Evolutionary conservation across 2,329 filamentous ascomycete species (phyloP), one percentile per base, ranked within the genome.

Genomic region (Diaporthe ampelina): DNA sequence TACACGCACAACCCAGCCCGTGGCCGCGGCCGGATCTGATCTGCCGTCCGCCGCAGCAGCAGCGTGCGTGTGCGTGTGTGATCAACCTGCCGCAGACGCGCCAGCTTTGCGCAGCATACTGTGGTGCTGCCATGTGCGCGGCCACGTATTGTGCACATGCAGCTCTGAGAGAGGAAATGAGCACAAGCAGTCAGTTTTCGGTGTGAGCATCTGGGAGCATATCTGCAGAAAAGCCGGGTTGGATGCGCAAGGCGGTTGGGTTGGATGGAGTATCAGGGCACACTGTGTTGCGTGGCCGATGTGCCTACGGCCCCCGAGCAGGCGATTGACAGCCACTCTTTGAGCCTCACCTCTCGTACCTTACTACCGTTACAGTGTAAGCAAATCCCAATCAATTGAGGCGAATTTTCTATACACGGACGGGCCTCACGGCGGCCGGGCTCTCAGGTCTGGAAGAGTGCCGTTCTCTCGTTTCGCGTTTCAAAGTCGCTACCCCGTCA

Each of bases 391-490:
- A 52, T 32, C 15, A 24, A 4, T 26, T 26, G 32, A 52, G 32
- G 63, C 63, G 61, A 35, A 2, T 7, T 19, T 50, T 19, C 19
- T 8, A 5, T 43, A 17, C 61, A 15, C 19, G 40, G 40, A 19
- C 61, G 63, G 63, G 48, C 45, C 63, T 68, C 45, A 54, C 21
- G 45, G n/a, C 63, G 37, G 35, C 9, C 10, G 35, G 45, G 63
- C 32, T 52, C 45, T 68, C 45, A 54, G 45, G 63, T 15, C 29
- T 17, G 40, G 45, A 17, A 32, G 26, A n/a, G 48, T 24, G 45
- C 21, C 26, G 19, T 37, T 32, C 10, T 68, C 11, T 68, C 63
- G 63, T 54, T 37, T 68, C 48, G 48, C 63, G 63, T 68, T 68
- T 68, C 63, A 68, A 29, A 68, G 21, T 40, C n/a, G 29, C n/a